These are phyloP conservation scores for Cyberlindnera meyerae DNA, from an alignment of 805 yeast species.

Conservation along the genomic window DNA sequence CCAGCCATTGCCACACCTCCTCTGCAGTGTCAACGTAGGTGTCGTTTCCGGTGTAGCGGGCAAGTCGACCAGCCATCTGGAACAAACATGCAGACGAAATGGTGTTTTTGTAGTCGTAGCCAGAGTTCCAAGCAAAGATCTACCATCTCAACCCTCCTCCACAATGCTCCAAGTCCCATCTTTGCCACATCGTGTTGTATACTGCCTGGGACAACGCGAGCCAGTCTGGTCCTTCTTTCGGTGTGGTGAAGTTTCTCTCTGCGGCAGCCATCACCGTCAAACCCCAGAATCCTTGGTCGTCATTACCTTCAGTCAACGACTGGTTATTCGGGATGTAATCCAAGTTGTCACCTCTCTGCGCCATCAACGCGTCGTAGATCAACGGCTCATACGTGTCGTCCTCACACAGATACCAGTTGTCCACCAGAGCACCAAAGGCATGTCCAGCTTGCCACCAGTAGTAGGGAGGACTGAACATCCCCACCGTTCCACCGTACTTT, in stretches of 20 bases:
- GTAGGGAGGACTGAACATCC: conserved; percentile 58
- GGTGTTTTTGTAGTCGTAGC: conserved; percentile 61
- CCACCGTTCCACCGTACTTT: conserved; percentile 65
- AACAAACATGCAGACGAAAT: conserved; percentile 61
- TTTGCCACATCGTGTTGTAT: conserved; percentile 54
- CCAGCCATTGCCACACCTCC: conserved; percentile 56
- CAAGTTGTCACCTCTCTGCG: conserved; percentile 41
- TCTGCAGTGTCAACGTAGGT: conserved; percentile 52
- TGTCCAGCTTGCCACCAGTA: conserved; percentile 95
- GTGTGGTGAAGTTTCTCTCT: conserved; percentile 52
- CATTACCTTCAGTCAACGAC: conserved; percentile 63
- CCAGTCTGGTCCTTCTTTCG: conserved; percentile 46
- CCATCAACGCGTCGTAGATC: conserved; percentile 49
- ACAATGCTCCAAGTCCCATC: conserved; percentile 56
- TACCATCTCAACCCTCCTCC: conserved; percentile 73
- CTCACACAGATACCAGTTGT: conserved; percentile 65
- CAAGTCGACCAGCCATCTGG: conserved; percentile 59
- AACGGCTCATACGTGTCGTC: conserved; percentile 58
- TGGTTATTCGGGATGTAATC: conserved; percentile 61
- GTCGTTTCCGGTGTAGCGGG: conserved; percentile 53
- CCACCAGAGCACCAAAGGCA: conserved; percentile 64
- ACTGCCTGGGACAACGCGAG: conserved; percentile 56
- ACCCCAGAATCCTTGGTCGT: conserved; percentile 74
- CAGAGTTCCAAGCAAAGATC: conserved; percentile 66
- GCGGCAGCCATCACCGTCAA: conserved; percentile 59